Evolutionary conservation across 2,329 filamentous ascomycete genomes (phyloP), one percentile per base, ranked within the genome.

Genomic region (Beauveria sp.): DNA sequence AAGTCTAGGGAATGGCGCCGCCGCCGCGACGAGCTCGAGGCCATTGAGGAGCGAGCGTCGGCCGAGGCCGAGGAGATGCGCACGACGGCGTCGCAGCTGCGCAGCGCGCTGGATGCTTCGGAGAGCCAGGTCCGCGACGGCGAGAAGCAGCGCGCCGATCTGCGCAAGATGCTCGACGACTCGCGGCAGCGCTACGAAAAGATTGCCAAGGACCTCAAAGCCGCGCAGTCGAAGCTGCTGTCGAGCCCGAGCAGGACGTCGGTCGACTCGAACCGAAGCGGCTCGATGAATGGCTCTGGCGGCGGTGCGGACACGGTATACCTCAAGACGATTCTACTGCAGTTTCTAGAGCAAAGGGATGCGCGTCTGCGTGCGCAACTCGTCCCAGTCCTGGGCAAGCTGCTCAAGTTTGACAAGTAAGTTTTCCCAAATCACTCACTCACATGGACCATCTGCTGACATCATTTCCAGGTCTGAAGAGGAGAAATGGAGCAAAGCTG

Each of bases 101-200:
- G 90, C 1, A 83, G 90, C 62, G 87, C 92, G 0, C 80, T 99
- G 1, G 93, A 98, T 67, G 90, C 91, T 53, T 93, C 89, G 42
- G 95, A 99, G 75, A 86, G 84, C 70, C 90, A 96, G 73, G 86
- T 90, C 0, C 83, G 86, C 34, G 89, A 95, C n/a, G 80, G 90
- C 5, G 93, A 97, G 73, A 90, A 86, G 75, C 90, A 96, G 70
- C 89, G 88, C 65, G 77, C 79, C 0, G 92, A 96, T 63, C 76
- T 96, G 56, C 84, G 89, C 51, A 84, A 86, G 47, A 80, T 88
- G 38, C 81, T 96, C 2, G 91, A 96, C 67, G 93, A 97, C 66
- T 85, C 86, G 30, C 87, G 88, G 65, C 79, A 81, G 60, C 84
- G 89, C 14, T 85, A 93, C 64, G 93, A 97, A 70, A 93, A 91